A percentile compares a stretch with the other conserved stretches of the same genome.
phyloP scores from a whole-genome alignment of 306 rosid genomes.

The Vicia villosa region DNA sequence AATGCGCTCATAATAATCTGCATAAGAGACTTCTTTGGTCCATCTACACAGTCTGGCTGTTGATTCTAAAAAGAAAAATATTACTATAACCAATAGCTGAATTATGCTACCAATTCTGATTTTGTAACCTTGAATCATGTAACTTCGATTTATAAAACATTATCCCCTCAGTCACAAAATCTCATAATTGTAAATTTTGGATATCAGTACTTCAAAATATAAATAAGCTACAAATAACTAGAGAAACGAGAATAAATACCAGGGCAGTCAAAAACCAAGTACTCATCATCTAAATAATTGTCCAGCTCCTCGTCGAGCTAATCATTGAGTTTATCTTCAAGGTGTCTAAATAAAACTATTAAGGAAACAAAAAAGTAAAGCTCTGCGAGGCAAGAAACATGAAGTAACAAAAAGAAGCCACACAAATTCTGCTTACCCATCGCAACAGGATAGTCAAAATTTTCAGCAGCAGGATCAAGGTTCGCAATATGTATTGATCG shows the following conservation, averaged over 20 bases:
- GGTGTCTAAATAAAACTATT: conserved; percentile 61
- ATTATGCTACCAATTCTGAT: conserved; percentile 1
- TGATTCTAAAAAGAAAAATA: background rate
- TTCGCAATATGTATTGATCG: conserved; percentile 67
- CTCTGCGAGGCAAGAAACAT: background rate
- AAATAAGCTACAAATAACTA: background rate
- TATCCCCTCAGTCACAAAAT: conserved; percentile 5
- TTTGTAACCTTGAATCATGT: conserved; percentile 3
- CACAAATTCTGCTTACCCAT: conserved; percentile 56
- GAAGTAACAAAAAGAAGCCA: conserved; percentile 1
- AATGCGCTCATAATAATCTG: too few relatives aligned
- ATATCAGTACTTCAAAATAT: background rate
- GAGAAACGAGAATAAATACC: conserved; percentile 48
- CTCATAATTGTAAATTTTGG: background rate
- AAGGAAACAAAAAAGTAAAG: conserved; percentile 47
- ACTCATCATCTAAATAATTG: conserved; percentile 88
- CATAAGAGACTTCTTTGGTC: too few relatives aligned
- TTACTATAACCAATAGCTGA: background rate
- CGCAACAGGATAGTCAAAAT: conserved; percentile 92
- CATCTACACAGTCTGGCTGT: background rate
- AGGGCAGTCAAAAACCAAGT: conserved; percentile 92
- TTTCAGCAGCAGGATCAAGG: conserved; percentile 96
- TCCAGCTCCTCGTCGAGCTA: conserved; percentile 81
- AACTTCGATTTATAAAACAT: conserved; percentile 2
- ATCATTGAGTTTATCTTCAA: conserved; percentile 83